Base-by-base conservation (phyloP, 2,329 filamentous ascomycete species). In the Ophiocordyceps australis region DNA sequence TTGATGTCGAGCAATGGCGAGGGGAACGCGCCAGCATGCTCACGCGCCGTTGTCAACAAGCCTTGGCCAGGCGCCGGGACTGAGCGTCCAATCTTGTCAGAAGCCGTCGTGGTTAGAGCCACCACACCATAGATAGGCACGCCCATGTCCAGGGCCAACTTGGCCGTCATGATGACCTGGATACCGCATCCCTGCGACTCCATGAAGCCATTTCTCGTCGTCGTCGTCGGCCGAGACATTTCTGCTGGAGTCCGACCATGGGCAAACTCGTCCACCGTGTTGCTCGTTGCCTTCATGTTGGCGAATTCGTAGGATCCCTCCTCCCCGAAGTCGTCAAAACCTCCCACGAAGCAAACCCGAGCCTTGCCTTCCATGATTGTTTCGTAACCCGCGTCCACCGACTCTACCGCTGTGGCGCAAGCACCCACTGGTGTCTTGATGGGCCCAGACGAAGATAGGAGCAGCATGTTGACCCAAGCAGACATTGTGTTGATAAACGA, bases 401-500 rank as follows among this genome's bases (percentile, higher is more conserved):
- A 98, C 58, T 98, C 91, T 23, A 98, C 85, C 38, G 89, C 80
- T 17, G 89, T 98, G 30, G 89, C 89, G 49, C 89, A 98, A 45
- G 89, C 89, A 60, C 86, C 89, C 26, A 95, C 89, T 4, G 89
- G 89, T 1, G 91, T 95, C 65, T 95, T 94, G 65, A 98, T 95
- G 22, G 89, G 82, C 38, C 89, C 89, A 27, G 89, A 95, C 5
- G 89, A 95, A 5, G 89, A 98, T 35, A 98, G 62, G 35, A 98
- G 63, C 55, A 98, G 62, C 89, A 98, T 98, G 64, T 98, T 98
- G 30, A 98, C 85, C 89, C 89, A 98, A 11, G 89, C 89, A 40
- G 81, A 77, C 86, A 98, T 98, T 29, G 89, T 98, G 65, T 98
- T 98, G 68, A 98, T 95, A 65, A 98, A 98, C 9, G 89, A 95